A percentile compares a stretch with the other conserved stretches of the same genome.
Evolutionary conservation across 2,329 filamentous ascomycete species (phyloP).

Genomic region (Achaetomium macrosporum): DNA sequence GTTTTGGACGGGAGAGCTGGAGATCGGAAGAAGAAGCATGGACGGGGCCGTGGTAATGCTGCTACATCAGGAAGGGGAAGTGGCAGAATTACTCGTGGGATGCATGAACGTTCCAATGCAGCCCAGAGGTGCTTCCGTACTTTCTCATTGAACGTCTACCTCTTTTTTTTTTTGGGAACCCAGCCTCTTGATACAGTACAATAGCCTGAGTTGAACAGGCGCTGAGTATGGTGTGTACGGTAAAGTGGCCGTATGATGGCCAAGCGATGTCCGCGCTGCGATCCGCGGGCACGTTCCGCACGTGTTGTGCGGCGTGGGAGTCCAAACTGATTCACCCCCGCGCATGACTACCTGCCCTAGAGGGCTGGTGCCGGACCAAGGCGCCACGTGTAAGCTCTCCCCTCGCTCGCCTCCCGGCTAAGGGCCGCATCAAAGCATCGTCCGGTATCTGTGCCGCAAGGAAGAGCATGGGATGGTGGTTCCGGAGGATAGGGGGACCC

Average conservation of each 20-base stretch:
- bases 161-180: not conserved
- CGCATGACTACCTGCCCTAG: not conserved
- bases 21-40: too few relatives aligned
- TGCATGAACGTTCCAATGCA: not conserved
- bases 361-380: too few relatives aligned
- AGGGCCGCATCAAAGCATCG: too few relatives aligned
- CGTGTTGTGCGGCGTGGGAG: not conserved
- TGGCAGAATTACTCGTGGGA: not conserved
- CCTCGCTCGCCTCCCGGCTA: too few relatives aligned
- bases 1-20: too few relatives aligned
- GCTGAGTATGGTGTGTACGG: not conserved
- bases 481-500: too few relatives aligned
- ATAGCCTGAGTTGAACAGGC: conserved; percentile 11
- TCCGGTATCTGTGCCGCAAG: too few relatives aligned
- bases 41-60: too few relatives aligned
- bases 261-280: not conserved
- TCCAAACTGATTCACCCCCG: not conserved
- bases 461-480: too few relatives aligned
- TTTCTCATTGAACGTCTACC: not conserved
- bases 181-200: not conserved
- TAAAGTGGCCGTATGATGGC: not conserved
- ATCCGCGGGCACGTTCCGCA: not conserved
- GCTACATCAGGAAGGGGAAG: not conserved
- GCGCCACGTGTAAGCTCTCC: not conserved
- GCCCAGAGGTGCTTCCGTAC: not conserved